Conservation (phyloP, 768 basidiomycete genomes). For the Suillus ampliporus region DNA sequence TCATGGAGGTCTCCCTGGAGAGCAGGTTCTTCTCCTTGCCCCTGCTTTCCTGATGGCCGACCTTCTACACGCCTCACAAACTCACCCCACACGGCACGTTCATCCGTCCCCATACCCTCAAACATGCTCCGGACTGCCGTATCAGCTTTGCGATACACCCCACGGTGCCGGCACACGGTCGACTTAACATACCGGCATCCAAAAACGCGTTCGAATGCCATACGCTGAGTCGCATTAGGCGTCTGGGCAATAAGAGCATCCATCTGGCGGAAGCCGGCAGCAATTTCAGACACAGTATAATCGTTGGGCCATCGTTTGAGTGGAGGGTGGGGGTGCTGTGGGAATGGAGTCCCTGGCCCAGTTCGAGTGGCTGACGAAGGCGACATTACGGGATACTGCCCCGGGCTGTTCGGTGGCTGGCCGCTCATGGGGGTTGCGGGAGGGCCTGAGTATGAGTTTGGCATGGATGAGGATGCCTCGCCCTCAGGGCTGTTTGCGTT, state of each 20-base stretch:
- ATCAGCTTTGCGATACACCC: slow-evolving; percentile 66
- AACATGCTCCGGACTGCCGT: slow-evolving; percentile 52
- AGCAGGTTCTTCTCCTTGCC: slow-evolving; percentile 26
- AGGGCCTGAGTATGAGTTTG: slow-evolving; percentile 22
- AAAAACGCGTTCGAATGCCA: slow-evolving; percentile 73
- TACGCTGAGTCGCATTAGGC: slow-evolving; percentile 61
- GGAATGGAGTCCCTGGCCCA: slow-evolving; percentile 35
- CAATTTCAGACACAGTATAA: slow-evolving; percentile 70
- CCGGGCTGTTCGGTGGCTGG: slow-evolving; percentile 24
- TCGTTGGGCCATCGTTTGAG: slow-evolving; percentile 81
- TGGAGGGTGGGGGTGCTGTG: slow-evolving; percentile 65
- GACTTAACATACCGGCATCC: slow-evolving; percentile 75
- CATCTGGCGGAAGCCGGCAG: slow-evolving; percentile 62
- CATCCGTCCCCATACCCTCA: slow-evolving; percentile 56
- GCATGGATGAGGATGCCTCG: slow-evolving; percentile 21
- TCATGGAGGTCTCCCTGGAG: slow-evolving; percentile 23
- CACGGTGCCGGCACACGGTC: slow-evolving; percentile 74
- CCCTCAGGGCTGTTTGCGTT: slow-evolving; percentile 20
- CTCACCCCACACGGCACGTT: slow-evolving; percentile 70
- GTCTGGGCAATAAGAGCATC: slow-evolving; percentile 40
- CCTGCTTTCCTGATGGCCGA: slow-evolving; percentile 39
- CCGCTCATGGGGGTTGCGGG: slow-evolving; percentile 27
- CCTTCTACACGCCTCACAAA: slow-evolving; percentile 69
- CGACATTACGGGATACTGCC: slow-evolving; percentile 16
- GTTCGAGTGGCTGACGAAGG: slow-evolving; percentile 24